Evolutionary conservation across 345 rosid genomes (phyloP).

Genomic region (Viola odorata): DNA sequence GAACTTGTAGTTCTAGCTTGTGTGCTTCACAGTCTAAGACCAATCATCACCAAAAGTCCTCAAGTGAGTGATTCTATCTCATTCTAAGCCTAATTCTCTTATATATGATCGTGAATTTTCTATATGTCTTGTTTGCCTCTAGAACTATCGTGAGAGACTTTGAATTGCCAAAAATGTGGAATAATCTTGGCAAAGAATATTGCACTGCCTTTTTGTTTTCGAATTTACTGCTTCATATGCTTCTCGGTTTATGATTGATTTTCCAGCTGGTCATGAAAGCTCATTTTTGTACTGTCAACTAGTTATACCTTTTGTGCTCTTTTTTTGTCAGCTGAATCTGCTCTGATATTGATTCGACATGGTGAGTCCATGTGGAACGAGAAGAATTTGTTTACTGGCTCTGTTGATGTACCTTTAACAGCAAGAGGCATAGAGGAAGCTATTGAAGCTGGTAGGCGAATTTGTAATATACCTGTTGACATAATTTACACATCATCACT

Average conservation of each 20-base stretch:
- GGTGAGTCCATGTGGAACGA: constrained; percentile 99
- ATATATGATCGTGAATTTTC: neutral
- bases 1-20: constrained; percentile 8
- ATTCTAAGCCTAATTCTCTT: too few relatives aligned
- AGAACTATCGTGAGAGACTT: too few relatives aligned
- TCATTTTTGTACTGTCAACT: neutral
- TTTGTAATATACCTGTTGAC: constrained; percentile 91
- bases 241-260: neutral
- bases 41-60: constrained; percentile 7
- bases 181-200: neutral
- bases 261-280: too few relatives aligned
- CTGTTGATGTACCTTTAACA: constrained; percentile 93
- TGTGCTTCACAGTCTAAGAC: neutral
- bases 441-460: constrained; percentile 93
- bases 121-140: too few relatives aligned
- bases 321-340: constrained; percentile 74
- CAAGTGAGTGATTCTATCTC: constrained; percentile 19
- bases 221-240: neutral
- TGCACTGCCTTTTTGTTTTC: too few relatives aligned
- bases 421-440: constrained; percentile 93
- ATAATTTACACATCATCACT: constrained; percentile 82
- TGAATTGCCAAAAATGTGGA: too few relatives aligned
- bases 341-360: constrained; percentile 81
- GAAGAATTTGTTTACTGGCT: constrained; percentile 94
- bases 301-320: too few relatives aligned